Percentiles rank a stretch among this genome's conserved stretches.
Evolutionary conservation across 495 filamentous ascomycete genomes (phyloP).

Genomic region (Amorphotheca resinae): DNA sequence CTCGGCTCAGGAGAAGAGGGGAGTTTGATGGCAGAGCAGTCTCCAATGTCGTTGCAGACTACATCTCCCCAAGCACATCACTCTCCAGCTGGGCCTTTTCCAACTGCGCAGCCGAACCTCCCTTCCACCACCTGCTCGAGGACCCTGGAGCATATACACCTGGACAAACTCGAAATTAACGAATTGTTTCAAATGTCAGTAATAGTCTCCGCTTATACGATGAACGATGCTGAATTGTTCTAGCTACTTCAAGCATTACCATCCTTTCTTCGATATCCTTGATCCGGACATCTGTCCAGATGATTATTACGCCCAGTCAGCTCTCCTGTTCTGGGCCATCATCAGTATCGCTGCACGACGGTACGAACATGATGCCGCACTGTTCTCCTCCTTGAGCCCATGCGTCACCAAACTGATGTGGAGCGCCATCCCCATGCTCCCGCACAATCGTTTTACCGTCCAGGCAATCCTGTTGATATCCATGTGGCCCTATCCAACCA

Average conservation of each 20-base stretch:
- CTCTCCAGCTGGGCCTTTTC: too few relatives aligned
- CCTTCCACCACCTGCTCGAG: not conserved
- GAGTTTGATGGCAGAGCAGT: too few relatives aligned
- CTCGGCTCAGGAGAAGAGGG: too few relatives aligned
- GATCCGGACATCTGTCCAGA: conserved; percentile 29
- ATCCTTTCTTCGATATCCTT: conserved; percentile 34
- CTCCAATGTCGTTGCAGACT: too few relatives aligned
- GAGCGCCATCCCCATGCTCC: conserved; percentile 26
- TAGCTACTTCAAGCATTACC: conserved; percentile 37
- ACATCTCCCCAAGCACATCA: too few relatives aligned
- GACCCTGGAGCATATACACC: not conserved
- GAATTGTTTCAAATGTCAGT: not conserved
- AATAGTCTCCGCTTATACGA: not conserved
- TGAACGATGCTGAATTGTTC: not conserved
- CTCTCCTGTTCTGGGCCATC: conserved; percentile 40
- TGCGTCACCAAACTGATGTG: conserved; percentile 36
- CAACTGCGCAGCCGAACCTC: too few relatives aligned
- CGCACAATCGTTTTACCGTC: conserved; percentile 33
- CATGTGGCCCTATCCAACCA: conserved; percentile 38
- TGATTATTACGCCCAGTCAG: conserved; percentile 30
- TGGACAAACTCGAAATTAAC: not conserved
- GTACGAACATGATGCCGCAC: conserved; percentile 28
- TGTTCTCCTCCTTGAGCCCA: conserved; percentile 27
- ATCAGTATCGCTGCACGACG: conserved; percentile 25
- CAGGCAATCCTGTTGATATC: conserved; percentile 35